A percentile compares a stretch with the other conserved stretches of the same genome.
Evolutionary conservation across 345 rosid genomes (phyloP).

Genomic region (Gossypium ekmanianum): DNA sequence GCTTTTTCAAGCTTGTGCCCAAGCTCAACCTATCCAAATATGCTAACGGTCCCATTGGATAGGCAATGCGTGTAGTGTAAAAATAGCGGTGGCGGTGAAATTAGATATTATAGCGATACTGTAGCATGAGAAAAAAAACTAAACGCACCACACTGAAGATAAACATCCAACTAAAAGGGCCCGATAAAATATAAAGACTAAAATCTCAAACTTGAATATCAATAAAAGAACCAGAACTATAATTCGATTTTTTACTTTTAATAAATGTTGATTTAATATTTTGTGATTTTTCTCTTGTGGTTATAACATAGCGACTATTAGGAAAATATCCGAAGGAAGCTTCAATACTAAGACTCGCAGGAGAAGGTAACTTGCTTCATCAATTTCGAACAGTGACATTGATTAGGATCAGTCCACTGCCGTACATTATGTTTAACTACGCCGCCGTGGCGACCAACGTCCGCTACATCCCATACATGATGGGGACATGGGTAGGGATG

Average conservation of each 20-base stretch:
- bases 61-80: no score
- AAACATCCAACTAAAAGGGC: fast-evolving
- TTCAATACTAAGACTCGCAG: conserved; percentile 33
- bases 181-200: no score
- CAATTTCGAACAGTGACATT: conserved; percentile 34
- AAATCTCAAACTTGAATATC: no score
- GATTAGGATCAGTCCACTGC: conserved; percentile 41
- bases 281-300: background rate
- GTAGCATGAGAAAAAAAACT: no score
- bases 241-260: no score
- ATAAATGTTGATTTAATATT: background rate
- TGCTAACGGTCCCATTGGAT: no score
- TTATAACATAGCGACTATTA: conserved; percentile 23
- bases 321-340: conserved; percentile 33
- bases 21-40: no score
- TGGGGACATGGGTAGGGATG: conserved; percentile 30
- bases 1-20: no score
- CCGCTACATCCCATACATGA: conserved; percentile 27
- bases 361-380: conserved; percentile 37
- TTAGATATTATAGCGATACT: fast-evolving
- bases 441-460: conserved; percentile 26
- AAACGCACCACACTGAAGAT: no score
- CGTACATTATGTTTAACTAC: conserved; percentile 31
- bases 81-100: fast-evolving
- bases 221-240: no score